Evolutionary conservation across 805 yeast genomes (phyloP), one percentile per base, ranked within the genome.

Genomic region (Sugiyamaella qingdaonensis): DNA sequence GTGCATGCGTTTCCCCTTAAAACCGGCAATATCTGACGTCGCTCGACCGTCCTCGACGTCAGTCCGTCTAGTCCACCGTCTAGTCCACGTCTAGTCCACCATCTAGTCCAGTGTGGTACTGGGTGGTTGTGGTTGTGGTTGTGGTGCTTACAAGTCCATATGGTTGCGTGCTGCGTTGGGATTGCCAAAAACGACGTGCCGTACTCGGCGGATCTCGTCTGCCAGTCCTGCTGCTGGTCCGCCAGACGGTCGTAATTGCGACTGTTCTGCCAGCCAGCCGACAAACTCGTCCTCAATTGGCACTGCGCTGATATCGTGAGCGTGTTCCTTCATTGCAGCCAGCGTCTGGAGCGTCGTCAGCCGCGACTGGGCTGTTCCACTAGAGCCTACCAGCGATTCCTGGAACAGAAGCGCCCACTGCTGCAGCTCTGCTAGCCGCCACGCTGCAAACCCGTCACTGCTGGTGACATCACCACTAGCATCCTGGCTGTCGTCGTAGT

Each of bases 161-260:
- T 79, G 82, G 64, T 85, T 85, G 55, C 94, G 75, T 53, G 77
- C 67, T 0, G 85, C 95, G 63, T 78, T 73, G 16, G 86, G 88
- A 61, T 88, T 88, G 1, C 96, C 96, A 70, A 88, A 88, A 0
- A 84, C 79, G 19, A 70, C 64, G 64, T 88, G 92, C 61, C 95
- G 78, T 13, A 75, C 72, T 29, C 70, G 69, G 52, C n/a, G 59
- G 58, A 43, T 66, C 49, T 31, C 37, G 10, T 43, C 51, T 7
- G 36, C 33, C 5, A 53, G 43, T 11, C 48, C 51, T 3, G 31
- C 24, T n/a, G 19, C 45, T 46, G 48, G 24, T 11, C 44, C 39
- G 10, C 32, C 56, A 24, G 29, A 24, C 7, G 29, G 29, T 7
- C 7, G 29, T 7, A 24, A 24, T 7, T 24, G 29, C 9, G 54